Percentiles rank a stretch among this genome's conserved stretches.
Evolutionary conservation across 257 asterid genomes (phyloP).

Genomic region (Plectranthus barbatus): DNA sequence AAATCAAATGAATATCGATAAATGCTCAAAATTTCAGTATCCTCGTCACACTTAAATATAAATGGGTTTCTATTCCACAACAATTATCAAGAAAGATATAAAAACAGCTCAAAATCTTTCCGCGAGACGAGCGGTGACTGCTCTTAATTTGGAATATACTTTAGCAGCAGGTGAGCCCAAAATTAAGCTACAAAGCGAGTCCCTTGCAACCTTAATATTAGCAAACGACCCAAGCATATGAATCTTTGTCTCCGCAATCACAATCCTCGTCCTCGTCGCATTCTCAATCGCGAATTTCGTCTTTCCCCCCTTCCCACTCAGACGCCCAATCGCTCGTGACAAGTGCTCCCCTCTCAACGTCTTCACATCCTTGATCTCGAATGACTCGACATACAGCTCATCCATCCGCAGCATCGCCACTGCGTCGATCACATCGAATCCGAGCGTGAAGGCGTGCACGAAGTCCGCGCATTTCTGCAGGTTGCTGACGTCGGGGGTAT

Average conservation of each 20-base stretch:
- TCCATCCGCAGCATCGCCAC: slow-evolving; percentile 71
- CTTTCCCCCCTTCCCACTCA: slow-evolving; percentile 90
- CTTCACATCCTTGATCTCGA: slow-evolving; percentile 88
- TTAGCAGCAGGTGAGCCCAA: slow-evolving; percentile 91
- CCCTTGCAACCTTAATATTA: no score
- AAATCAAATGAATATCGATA: not conserved
- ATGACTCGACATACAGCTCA: slow-evolving; percentile 73
- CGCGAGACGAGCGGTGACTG: slow-evolving; percentile 64
- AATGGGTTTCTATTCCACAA: not conserved
- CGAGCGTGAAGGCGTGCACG: slow-evolving; percentile 85
- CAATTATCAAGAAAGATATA: not conserved
- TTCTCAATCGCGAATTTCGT: no score
- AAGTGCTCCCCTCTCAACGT: slow-evolving; percentile 78
- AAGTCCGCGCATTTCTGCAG: slow-evolving; percentile 82
- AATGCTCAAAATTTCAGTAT: slow-evolving; percentile 16
- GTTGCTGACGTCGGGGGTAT: slow-evolving; percentile 78
- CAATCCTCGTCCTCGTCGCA: slow-evolving; percentile 74
- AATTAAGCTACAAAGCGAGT: slow-evolving; percentile 76
- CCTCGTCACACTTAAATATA: not conserved
- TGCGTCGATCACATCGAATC: slow-evolving; percentile 65
- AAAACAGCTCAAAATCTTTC: slow-evolving; percentile 52
- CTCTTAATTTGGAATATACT: slow-evolving; percentile 79
- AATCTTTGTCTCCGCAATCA: slow-evolving; percentile 73
- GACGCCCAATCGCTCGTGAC: slow-evolving; percentile 76
- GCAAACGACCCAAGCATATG: no score